Percentiles rank a stretch among this genome's conserved stretches.
phyloP scores from a whole-genome alignment of 2,329 filamentous ascomycete species.

The Penicillium thymicola region DNA sequence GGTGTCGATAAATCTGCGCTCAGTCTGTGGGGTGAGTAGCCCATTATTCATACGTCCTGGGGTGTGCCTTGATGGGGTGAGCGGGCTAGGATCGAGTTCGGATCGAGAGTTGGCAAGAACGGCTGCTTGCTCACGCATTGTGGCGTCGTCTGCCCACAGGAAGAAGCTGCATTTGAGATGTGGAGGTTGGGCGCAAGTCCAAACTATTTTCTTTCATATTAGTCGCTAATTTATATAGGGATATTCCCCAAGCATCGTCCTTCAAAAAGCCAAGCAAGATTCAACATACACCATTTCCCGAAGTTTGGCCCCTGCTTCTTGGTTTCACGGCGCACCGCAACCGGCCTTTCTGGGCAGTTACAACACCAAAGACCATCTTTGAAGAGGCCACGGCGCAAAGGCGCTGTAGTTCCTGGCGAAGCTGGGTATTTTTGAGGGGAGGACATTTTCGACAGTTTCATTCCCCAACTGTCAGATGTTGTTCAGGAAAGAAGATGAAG shows the following conservation, averaged over 20 bases:
- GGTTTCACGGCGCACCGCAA: constrained; percentile 54
- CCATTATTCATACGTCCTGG: constrained; percentile 14
- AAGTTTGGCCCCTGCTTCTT: constrained; percentile 58
- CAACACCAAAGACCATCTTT: constrained; percentile 50
- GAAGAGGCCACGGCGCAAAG: constrained; percentile 38
- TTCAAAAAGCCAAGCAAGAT: neutral
- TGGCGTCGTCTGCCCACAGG: constrained; percentile 59
- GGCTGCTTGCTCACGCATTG: constrained; percentile 50
- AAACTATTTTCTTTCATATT: constrained; percentile 40
- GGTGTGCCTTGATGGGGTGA: constrained; percentile 11
- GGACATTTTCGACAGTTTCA: constrained; percentile 16
- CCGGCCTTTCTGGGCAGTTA: constrained; percentile 54
- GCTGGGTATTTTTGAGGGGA: constrained; percentile 21
- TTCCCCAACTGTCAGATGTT: constrained; percentile 11
- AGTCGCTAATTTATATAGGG: neutral
- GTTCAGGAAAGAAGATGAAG: neutral
- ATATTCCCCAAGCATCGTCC: neutral
- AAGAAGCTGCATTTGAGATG: constrained; percentile 57
- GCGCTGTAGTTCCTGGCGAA: constrained; percentile 23
- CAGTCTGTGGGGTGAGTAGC: constrained; percentile 36
- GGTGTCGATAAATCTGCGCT: constrained; percentile 16
- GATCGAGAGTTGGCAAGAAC: constrained; percentile 50
- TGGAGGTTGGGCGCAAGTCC: constrained; percentile 54
- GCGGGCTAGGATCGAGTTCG: constrained; percentile 35
- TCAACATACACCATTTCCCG: constrained; percentile 50